A percentile compares a stretch with the other conserved stretches of the same genome.
Evolutionary conservation across 176 grass and related monocot genomes (phyloP).

Genomic region (Aegilops speltoides): DNA sequence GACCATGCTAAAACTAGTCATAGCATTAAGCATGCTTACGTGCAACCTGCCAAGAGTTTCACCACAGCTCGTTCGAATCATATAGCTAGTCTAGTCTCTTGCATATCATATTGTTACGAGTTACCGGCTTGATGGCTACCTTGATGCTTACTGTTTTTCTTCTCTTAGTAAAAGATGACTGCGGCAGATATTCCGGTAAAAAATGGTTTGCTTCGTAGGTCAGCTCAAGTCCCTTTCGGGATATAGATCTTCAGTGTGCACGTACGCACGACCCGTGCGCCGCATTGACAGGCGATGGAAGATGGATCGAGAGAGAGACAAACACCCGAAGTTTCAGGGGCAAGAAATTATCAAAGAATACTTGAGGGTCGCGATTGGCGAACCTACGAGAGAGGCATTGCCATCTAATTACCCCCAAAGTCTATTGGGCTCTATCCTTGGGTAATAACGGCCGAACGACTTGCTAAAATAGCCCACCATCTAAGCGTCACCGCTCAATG

Average conservation of each 20-base stretch:
- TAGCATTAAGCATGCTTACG: too few relatives aligned
- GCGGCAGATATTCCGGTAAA: background rate
- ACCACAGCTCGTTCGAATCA: too few relatives aligned
- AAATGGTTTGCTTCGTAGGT: background rate
- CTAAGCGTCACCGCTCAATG: background rate
- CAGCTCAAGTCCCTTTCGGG: background rate
- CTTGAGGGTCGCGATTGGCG: background rate
- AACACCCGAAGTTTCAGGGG: background rate
- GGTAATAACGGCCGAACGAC: background rate
- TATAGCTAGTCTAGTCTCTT: background rate
- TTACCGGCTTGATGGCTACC: background rate
- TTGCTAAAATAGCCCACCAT: background rate
- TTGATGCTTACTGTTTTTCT: background rate
- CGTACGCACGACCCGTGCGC: background rate
- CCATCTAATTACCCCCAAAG: background rate
- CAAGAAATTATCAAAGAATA: too few relatives aligned
- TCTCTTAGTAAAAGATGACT: conserved; percentile 5
- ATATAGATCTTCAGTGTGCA: background rate
- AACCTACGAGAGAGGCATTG: background rate
- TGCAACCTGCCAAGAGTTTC: too few relatives aligned
- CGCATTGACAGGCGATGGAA: background rate
- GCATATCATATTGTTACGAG: background rate
- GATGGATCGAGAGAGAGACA: background rate
- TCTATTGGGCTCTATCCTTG: background rate
- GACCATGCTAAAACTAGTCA: too few relatives aligned